phyloP scores from a whole-genome alignment of 106 monocot species.

The Hemerocallis citrina region DNA sequence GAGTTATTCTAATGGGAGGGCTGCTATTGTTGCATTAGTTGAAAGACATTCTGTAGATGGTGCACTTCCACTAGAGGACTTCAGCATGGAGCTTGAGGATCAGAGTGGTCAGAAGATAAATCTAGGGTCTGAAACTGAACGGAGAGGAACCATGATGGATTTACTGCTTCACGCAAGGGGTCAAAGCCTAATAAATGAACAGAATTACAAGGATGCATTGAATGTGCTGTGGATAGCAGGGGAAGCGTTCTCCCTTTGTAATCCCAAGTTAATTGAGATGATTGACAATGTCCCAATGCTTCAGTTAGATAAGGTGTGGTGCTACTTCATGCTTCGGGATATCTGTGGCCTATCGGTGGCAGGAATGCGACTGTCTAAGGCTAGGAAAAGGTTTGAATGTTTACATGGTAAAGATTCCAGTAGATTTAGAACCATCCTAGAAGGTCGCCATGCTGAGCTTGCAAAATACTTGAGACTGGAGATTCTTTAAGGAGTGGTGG shows the following conservation, averaged over 20 bases:
- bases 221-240: conserved; percentile 83
- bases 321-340: conserved; percentile 90
- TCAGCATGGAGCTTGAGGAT: conserved; percentile 88
- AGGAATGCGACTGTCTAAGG: conserved; percentile 61
- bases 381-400: conserved; percentile 77
- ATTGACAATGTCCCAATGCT: conserved; percentile 95
- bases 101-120: conserved; percentile 75
- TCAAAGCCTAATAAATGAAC: conserved; percentile 54
- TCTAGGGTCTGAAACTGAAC: conserved; percentile 70
- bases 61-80: conserved; percentile 70
- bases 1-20: conserved; percentile 34
- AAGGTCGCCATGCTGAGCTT: conserved; percentile 65
- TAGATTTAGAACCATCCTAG: conserved; percentile 71
- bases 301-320: conserved; percentile 95
- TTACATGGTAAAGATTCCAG: conserved; percentile 83
- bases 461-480: conserved; percentile 89
- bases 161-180: conserved; percentile 85
- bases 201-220: conserved; percentile 72
- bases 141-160: conserved; percentile 77
- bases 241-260: conserved; percentile 86
- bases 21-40: conserved; percentile 58
- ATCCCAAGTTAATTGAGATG: conserved; percentile 66
- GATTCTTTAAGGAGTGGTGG: conserved; percentile 91
- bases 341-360: conserved; percentile 78
- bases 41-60: conserved; percentile 63